Percentiles rank a stretch among this genome's conserved stretches.
phyloP scores from a whole-genome alignment of 371 early-diverging fungal genomes.

The Sporodiniella umbellata region DNA sequence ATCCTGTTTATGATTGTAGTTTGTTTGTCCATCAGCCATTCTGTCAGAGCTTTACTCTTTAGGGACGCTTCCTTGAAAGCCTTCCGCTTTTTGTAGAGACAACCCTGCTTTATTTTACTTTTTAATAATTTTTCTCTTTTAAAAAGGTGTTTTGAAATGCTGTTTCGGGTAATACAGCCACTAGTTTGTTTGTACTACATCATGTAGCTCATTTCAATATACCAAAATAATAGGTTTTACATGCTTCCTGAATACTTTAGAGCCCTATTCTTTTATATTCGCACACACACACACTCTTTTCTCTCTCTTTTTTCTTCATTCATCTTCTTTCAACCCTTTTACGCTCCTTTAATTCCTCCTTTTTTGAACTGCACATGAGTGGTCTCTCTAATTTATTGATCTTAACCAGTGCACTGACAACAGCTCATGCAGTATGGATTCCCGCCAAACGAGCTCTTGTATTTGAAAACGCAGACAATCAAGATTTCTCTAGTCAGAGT shows the following conservation, averaged over 20 bases:
- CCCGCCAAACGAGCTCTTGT: neutral
- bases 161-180: neutral
- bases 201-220: neutral
- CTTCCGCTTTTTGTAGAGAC: too few relatives aligned
- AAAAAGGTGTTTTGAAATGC: constrained; percentile 6
- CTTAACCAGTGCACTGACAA: neutral
- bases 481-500: too few relatives aligned
- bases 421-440: constrained; percentile 8
- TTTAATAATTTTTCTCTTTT: too few relatives aligned
- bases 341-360: too few relatives aligned
- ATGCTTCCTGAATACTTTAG: neutral
- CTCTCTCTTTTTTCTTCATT: neutral
- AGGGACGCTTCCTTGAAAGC: too few relatives aligned
- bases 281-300: neutral
- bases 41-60: too few relatives aligned
- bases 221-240: neutral
- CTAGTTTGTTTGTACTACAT: neutral
- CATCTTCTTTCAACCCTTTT: neutral
- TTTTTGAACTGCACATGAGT: neutral
- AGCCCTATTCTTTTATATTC: neutral
- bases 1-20: too few relatives aligned
- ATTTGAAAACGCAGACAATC: neutral
- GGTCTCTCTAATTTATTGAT: neutral
- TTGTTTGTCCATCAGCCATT: too few relatives aligned
- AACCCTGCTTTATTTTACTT: too few relatives aligned